Base-by-base conservation (phyloP, 495 filamentous ascomycete genomes). In the Daldinia bambusicola region DNA sequence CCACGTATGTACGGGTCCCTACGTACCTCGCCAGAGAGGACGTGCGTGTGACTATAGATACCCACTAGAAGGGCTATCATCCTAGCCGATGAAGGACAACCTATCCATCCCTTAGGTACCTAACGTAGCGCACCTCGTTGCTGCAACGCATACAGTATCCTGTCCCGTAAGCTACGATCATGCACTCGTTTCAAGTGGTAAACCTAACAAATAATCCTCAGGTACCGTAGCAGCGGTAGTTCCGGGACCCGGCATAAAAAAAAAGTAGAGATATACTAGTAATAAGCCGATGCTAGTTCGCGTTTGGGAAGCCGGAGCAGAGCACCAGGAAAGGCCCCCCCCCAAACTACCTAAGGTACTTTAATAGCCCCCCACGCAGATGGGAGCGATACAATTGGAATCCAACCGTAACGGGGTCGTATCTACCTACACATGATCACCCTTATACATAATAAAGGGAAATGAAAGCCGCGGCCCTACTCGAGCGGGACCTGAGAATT, bases 291-390 rank as follows among this genome's bases (percentile, higher is more conserved):
- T 61, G 48, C 68, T 61, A 62, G 52, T 61, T 66, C 62, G 38
- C 36, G 55, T 57, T 66, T 67, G 59, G 60, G 45, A 63, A 67
- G 69, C 69, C 69, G 69, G 64, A 66, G 48, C 26, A 53, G 52
- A 31, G 32, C 20, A 53, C 43, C 68, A 56, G 56, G 10, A 43
- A 62, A 50, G 16, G 6, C 18, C 41, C 59, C 59, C 50, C 41
- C 59, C 59, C 50, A 57, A 41, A n/a, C 30, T 18, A 31, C 16
- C 18, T 43, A 32, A 52, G 14, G 1, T 36, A 26, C 3, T 26
- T 26, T 26, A 26, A 26, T 26, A 26, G 26, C 6, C 68, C 68
- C 68, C 69, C 69, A 71, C 69, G 41, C 8, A 71, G 36, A 57
- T 66, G 63, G 68, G 58, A 55, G 50, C 50, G 38, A 53, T 38